These are phyloP conservation scores for Arxiozyma telluris DNA, from an alignment of 1,139 yeast genomes.

Conservation along the genomic window DNA sequence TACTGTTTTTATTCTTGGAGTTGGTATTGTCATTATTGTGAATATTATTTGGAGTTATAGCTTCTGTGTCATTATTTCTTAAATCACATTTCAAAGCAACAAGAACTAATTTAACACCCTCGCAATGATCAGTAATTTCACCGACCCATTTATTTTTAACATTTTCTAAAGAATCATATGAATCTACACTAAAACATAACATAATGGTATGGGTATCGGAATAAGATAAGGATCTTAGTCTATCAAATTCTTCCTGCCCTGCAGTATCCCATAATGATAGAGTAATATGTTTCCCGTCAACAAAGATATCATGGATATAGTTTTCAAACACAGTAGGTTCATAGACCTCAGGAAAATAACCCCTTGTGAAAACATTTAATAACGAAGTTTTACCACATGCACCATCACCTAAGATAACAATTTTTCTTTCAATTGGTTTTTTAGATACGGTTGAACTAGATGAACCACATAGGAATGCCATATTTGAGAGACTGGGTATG, in stretches of 20 bases:
- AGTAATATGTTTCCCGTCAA: conserved; percentile 89
- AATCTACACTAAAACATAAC: conserved; percentile 92
- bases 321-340: conserved; percentile 98
- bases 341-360: conserved; percentile 95
- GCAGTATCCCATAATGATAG: conserved; percentile 97
- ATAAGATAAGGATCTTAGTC: conserved; percentile 80
- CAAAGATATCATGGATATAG: conserved; percentile 93
- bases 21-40: conserved; percentile 10
- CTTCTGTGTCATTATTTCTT: conserved; percentile 45
- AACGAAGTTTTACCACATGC: conserved; percentile 91
- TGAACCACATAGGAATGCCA: conserved; percentile 28
- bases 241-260: conserved; percentile 96
- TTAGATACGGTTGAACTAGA: conserved; percentile 17
- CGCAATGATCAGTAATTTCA: conserved; percentile 93
- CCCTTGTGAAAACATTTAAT: conserved; percentile 90
- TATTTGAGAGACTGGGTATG: background rate
- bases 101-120: conserved; percentile 85
- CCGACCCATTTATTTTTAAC: conserved; percentile 96
- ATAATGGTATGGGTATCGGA: conserved; percentile 95
- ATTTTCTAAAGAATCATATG: conserved; percentile 87
- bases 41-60: conserved; percentile 13
- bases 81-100: conserved; percentile 94
- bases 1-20: conserved; percentile 32
- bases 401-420: conserved; percentile 96
- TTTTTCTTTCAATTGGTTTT: conserved; percentile 65